Evolutionary conservation across 2,329 filamentous ascomycete genomes (phyloP).

Genomic region (Hirsutella minnesotensis): DNA sequence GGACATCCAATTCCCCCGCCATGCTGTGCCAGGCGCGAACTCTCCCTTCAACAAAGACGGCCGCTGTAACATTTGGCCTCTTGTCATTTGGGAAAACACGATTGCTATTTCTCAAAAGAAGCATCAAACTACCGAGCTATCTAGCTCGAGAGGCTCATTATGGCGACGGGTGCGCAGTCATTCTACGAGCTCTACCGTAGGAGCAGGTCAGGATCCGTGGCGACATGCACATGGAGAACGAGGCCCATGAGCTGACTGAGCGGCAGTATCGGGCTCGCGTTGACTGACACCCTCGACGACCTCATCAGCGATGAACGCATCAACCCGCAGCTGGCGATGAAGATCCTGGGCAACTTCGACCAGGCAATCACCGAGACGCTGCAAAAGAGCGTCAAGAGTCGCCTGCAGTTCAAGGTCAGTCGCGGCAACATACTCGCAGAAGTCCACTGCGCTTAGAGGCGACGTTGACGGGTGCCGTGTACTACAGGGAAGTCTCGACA

Average conservation of each 20-base stretch:
- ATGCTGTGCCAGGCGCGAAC: not conserved
- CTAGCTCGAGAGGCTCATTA: slow-evolving; percentile 11
- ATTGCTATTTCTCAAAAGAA: too few relatives aligned
- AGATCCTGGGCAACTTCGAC: slow-evolving; percentile 93
- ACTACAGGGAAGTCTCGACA: slow-evolving; percentile 87
- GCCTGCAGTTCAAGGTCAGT: slow-evolving; percentile 83
- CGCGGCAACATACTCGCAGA: not conserved
- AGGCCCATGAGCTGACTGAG: slow-evolving; percentile 3
- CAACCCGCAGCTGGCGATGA: slow-evolving; percentile 97
- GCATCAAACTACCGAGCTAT: too few relatives aligned
- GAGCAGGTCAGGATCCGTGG: slow-evolving; percentile 65
- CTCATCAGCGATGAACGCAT: slow-evolving; percentile 90
- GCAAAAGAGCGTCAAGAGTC: slow-evolving; percentile 82
- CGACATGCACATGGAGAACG: not conserved
- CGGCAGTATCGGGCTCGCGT: slow-evolving; percentile 75
- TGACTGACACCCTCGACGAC: slow-evolving; percentile 95
- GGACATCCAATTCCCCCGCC: not conserved
- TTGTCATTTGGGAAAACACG: too few relatives aligned
- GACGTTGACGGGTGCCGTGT: not conserved
- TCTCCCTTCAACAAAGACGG: not conserved
- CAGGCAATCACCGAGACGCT: slow-evolving; percentile 83
- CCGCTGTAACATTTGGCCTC: too few relatives aligned
- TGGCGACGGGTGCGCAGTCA: slow-evolving; percentile 41
- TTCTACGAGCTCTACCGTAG: slow-evolving; percentile 95
- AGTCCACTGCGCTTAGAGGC: slow-evolving; percentile 1